Evolutionary conservation across 805 yeast species (phyloP), one percentile per base, ranked within the genome.

Genomic region (Metschnikowia borealis): DNA sequence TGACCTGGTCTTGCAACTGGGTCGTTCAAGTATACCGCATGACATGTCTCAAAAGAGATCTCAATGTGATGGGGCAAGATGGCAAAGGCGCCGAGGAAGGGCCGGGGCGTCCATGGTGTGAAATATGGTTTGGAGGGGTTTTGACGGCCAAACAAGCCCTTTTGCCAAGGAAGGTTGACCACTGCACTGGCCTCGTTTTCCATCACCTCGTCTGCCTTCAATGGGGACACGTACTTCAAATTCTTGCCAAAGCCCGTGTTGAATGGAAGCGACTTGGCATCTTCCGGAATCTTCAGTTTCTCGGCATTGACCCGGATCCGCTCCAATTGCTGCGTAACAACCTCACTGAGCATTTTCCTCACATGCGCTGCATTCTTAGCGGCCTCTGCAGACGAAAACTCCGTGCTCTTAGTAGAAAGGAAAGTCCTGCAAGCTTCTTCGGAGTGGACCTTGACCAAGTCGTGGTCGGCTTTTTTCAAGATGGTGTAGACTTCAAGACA

Each of bases 1-100:
- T 88, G 91, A 50, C 97, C 97, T 6, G 97, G 97, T 67, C 97
- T 82, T 13, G 97, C 96, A 45, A 94, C 90, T 14, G 99, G 99
- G 67, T 94, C 96, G 70, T 97, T 85, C 67, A 94, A 71, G 69
- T 92, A 94, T n/a, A 94, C 87, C 5, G 97, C 97, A 67, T 91
- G 97, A 66, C 98, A 92, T 5, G 97, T 89, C 54, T 81, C 80
- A 68, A 88, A 92, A 20, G 96, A 87, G 41, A 94, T 74, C 71
- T 94, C 98, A 48, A 94, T 74, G 69, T 94, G 98, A 55, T 87
- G 84, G 29, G 99, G 99, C 62, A 89, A 78, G 52, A 94, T 80
- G 11, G 97, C 94, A 69, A 90, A 88, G 43, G 96, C 95, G 2
- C 96, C 91, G 55, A 94, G 71, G 70, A 92, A 94, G 40, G 89